Evolutionary conservation across 768 basidiomycete species (phyloP), one percentile per base, ranked within the genome.

Genomic region (Daedaleopsis nitida): DNA sequence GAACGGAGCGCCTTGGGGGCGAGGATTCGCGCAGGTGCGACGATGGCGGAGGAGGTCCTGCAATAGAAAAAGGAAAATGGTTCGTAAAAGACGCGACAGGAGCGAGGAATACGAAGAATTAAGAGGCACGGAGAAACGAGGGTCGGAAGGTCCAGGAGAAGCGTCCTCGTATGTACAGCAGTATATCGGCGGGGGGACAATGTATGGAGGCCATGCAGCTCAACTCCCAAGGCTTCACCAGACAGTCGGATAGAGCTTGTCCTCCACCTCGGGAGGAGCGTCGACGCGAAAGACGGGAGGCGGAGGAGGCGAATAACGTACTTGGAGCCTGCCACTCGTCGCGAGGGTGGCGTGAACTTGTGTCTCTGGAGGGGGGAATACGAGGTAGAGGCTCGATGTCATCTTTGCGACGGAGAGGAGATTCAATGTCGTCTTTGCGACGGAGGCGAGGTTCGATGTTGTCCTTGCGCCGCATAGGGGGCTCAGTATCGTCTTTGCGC

Each of bases 281-380:
- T 68, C 74, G 69, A 74, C 61, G 76, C 73, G 69, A 77, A 69
- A 74, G 72, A 73, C 68, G 75, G 74, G 71, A 67, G 69, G 63
- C 62, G 70, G 71, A 75, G 72, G 66, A 80, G 74, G 80, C 80
- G 77, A 81, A 84, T 76, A 84, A 86, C 83, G 84, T 86, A 86
- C 84, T 85, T 73, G 78, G 72, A 76, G 70, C 73, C 75, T 73
- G 73, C 66, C 64, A 69, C 62, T 67, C 65, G 56, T 57, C 55
- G 42, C 56, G 48, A 17, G 37, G 53, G 60, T 66, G 60, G 53
- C 67, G 71, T 35, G 52, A 24, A 50, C 35, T 60, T 53, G 58
- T 58, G 9, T 63, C 61, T 65, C 67, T 59, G 42, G 59, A 43
- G 19, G 60, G 59, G 49, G 38, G 52, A 37, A 53, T 54, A 50